Percentiles rank a stretch among this genome's conserved stretches.
phyloP scores from a whole-genome alignment of 805 yeast species.

The Yamadazyma phyllophila region DNA sequence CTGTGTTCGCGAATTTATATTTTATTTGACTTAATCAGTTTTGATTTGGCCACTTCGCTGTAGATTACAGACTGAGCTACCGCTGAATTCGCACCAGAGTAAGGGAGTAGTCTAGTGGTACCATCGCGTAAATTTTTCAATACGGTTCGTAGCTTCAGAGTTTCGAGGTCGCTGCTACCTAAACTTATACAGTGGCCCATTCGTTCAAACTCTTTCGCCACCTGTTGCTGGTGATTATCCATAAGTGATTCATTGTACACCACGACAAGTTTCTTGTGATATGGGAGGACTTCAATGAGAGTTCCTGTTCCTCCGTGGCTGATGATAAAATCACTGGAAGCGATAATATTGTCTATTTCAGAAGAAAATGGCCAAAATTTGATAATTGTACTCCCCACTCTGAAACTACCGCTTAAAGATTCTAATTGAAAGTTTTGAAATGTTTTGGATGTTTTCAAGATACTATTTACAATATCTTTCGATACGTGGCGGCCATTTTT shows the following conservation, averaged over 20 bases:
- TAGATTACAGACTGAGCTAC: background rate
- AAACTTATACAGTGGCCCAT: slow-evolving; percentile 13
- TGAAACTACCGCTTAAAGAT: background rate
- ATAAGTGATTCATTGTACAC: slow-evolving; percentile 70
- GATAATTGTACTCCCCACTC: background rate
- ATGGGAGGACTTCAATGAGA: slow-evolving; percentile 70
- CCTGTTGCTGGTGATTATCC: slow-evolving; percentile 84
- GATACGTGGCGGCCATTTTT: slow-evolving; percentile 21
- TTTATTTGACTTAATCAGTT: background rate
- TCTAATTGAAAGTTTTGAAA: background rate
- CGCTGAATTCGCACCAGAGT: background rate
- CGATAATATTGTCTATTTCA: slow-evolving; percentile 37
- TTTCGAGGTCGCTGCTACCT: background rate
- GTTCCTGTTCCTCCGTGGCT: slow-evolving; percentile 95
- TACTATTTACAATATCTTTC: slow-evolving; percentile 19
- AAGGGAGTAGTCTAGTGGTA: background rate
- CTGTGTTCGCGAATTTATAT: background rate
- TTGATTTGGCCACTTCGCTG: background rate
- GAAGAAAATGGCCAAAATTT: slow-evolving; percentile 28
- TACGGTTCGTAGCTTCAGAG: background rate
- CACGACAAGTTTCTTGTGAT: slow-evolving; percentile 57
- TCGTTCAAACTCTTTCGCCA: slow-evolving; percentile 42
- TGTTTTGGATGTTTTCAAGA: slow-evolving; percentile 5
- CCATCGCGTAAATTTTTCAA: too few relatives aligned
- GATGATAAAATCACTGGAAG: slow-evolving; percentile 56